These are phyloP conservation scores for Lentinula sp. DNA, from an alignment of 768 basidiomycete genomes.

Conservation along the genomic window DNA sequence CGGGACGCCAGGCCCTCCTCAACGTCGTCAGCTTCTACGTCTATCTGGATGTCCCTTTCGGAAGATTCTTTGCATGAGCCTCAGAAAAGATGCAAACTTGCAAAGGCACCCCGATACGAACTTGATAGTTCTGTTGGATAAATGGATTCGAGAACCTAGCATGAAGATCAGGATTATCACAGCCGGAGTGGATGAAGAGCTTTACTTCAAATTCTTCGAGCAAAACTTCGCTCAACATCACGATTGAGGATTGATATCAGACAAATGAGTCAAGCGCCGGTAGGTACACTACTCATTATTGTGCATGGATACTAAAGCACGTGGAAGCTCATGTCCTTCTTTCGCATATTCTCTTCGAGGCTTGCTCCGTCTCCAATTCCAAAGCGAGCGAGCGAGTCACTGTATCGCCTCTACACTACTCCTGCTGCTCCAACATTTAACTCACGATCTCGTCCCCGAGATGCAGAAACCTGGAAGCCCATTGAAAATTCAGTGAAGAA, in stretches of 20 bases:
- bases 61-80: slow-evolving; percentile 69
- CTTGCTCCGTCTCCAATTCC: neutral
- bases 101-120: slow-evolving; percentile 45
- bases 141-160: slow-evolving; percentile 88
- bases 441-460: no score
- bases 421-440: neutral
- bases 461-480: no score
- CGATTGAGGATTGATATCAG: slow-evolving; percentile 2
- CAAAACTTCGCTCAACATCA: slow-evolving; percentile 66
- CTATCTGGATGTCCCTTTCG: slow-evolving; percentile 75
- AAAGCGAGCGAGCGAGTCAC: neutral
- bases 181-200: slow-evolving; percentile 6
- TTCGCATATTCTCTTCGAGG: neutral
- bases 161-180: neutral
- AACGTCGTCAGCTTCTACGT: slow-evolving; percentile 81
- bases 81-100: slow-evolving; percentile 33
- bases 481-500: no score
- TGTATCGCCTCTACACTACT: neutral
- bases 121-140: slow-evolving; percentile 92
- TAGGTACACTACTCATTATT: no score
- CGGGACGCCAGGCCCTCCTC: slow-evolving; percentile 55
- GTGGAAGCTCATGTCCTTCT: neutral
- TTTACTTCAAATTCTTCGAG: slow-evolving; percentile 88
- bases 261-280: neutral
- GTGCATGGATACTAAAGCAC: no score